These are phyloP conservation scores for Curvularia lunata DNA, from an alignment of 2,329 filamentous ascomycete species.

Conservation along the genomic window DNA sequence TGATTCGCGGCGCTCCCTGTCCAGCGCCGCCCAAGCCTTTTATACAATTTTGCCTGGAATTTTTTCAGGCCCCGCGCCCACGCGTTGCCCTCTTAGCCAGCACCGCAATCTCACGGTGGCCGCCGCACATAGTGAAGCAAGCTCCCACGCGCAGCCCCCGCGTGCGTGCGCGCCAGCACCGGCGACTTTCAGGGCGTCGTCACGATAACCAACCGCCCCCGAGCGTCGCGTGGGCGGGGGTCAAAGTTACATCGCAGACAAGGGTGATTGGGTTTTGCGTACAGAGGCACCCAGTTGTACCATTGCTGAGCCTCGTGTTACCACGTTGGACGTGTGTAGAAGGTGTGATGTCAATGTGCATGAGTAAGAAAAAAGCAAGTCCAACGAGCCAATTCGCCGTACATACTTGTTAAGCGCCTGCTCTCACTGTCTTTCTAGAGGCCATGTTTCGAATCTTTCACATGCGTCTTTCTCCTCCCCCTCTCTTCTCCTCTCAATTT, in stretches of 20 bases:
- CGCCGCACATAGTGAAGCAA: constrained; percentile 5
- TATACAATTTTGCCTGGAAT: constrained; percentile 20
- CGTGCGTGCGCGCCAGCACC: not conserved
- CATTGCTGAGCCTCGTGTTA: not conserved
- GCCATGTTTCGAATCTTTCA: not conserved
- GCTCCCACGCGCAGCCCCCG: constrained; percentile 5
- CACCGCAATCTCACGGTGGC: constrained; percentile 17
- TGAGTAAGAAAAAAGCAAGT: not conserved
- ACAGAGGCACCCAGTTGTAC: not conserved
- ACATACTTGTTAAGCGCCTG: not conserved
- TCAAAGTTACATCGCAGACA: not conserved
- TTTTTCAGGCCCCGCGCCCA: constrained; percentile 4
- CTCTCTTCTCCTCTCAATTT: not conserved
- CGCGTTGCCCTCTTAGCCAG: constrained; percentile 17
- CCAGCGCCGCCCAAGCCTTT: constrained; percentile 1
- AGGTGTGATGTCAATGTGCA: constrained; percentile 1
- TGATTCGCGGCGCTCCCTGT: constrained; percentile 1
- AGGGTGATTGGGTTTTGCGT: not conserved
- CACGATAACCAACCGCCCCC: constrained; percentile 1
- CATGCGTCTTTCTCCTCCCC: not conserved
- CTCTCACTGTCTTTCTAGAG: not conserved
- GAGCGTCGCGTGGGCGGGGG: not conserved
- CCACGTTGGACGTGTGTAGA: not conserved
- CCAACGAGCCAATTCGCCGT: not conserved
- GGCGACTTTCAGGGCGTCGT: not conserved